Percentiles rank a stretch among this genome's conserved stretches.
Evolutionary conservation across 805 yeast genomes (phyloP).

Genomic region (Pichia exigua): DNA sequence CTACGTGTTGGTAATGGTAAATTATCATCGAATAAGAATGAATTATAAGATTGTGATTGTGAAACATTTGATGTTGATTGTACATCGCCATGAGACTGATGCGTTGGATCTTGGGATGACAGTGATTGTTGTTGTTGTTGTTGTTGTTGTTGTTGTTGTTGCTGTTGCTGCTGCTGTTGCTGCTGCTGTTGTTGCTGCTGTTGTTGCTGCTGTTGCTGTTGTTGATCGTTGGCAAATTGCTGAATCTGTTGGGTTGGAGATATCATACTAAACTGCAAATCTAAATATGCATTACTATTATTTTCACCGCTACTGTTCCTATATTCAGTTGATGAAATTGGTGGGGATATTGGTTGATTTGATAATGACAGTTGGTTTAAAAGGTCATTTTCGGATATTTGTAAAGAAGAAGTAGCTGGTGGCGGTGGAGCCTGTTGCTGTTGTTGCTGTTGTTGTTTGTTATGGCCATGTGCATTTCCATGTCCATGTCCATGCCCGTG

Average conservation of each 20-base stretch:
- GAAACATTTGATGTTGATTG: neutral
- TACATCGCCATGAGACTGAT: neutral
- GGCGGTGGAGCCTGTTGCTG: neutral
- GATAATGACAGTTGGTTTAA: neutral
- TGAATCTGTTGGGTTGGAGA: neutral
- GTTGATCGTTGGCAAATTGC: neutral
- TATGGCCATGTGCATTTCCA: no score
- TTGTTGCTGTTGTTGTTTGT: neutral
- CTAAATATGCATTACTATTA: neutral
- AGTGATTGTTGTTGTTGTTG: neutral
- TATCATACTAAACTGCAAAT: neutral
- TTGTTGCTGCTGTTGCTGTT: neutral
- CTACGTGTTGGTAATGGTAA: constrained; percentile 40
- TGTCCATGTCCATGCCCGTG: neutral
- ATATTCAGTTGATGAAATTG: neutral
- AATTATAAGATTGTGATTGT: neutral
- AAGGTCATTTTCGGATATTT: neutral
- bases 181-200: neutral
- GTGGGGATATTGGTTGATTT: neutral
- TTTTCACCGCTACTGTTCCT: neutral
- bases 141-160: neutral
- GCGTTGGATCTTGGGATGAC: neutral
- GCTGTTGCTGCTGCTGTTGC: no score
- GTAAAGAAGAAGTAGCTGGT: neutral
- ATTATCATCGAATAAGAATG: neutral